These are phyloP conservation scores for Lasiosphaeriaceae sp. DNA, from an alignment of 495 filamentous ascomycete genomes.

Conservation along the genomic window DNA sequence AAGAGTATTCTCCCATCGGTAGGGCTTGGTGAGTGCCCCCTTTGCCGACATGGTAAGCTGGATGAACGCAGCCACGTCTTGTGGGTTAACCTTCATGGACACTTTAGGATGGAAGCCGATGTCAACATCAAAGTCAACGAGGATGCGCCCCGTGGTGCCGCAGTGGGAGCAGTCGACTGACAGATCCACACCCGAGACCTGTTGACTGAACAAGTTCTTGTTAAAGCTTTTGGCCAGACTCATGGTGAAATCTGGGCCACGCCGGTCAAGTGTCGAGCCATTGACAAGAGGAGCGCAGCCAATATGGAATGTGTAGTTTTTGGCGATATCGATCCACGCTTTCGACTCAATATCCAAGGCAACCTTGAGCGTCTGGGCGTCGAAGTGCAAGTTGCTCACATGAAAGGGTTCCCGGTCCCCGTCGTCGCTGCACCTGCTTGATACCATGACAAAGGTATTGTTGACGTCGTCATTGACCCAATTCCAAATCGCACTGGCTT, in stretches of 20 bases:
- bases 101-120: neutral
- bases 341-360: neutral
- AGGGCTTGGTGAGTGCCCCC: neutral
- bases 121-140: neutral
- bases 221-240: neutral
- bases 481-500: neutral
- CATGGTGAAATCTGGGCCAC: neutral
- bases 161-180: neutral
- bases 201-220: neutral
- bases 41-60: neutral
- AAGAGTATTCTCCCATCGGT: neutral
- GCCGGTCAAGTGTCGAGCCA: neutral
- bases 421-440: neutral
- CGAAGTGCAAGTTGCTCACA: neutral
- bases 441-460: neutral
- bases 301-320: neutral
- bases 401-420: neutral
- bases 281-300: neutral
- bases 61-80: neutral
- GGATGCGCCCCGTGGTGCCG: neutral
- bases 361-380: neutral
- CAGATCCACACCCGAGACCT: neutral
- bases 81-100: neutral
- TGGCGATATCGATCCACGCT: neutral
- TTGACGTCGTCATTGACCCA: neutral